phyloP scores from a whole-genome alignment of 495 filamentous ascomycete species.

The Daldinia concentrica region DNA sequence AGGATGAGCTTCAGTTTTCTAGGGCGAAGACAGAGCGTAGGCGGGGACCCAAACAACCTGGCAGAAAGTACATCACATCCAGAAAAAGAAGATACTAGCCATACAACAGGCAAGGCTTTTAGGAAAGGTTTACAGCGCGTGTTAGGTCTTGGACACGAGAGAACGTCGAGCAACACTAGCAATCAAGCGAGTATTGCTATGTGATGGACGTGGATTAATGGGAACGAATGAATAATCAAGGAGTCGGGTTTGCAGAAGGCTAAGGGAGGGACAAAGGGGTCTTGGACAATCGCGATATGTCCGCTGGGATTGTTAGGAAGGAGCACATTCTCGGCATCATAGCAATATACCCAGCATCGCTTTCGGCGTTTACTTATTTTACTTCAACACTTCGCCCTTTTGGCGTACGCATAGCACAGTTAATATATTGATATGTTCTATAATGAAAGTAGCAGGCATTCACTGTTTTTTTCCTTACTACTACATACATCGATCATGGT shows the following conservation, averaged over 20 bases:
- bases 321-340: background rate
- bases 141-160: slow-evolving; percentile 50
- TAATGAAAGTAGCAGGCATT: background rate
- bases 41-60: slow-evolving; percentile 29
- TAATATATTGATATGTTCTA: background rate
- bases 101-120: slow-evolving; percentile 51
- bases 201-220: background rate
- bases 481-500: background rate
- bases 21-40: slow-evolving; percentile 31
- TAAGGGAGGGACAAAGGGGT: background rate
- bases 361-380: slow-evolving; percentile 30
- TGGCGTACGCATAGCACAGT: slow-evolving; percentile 3
- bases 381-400: slow-evolving; percentile 4
- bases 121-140: slow-evolving; percentile 54
- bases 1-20: slow-evolving; percentile 51
- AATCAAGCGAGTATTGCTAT: slow-evolving; percentile 8
- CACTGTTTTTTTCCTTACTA: background rate
- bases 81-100: slow-evolving; percentile 63
- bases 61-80: slow-evolving; percentile 26
- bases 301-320: background rate
- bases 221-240: background rate
- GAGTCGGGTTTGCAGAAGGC: background rate
- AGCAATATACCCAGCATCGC: slow-evolving; percentile 23
- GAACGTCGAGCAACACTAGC: slow-evolving; percentile 12
- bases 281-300: background rate